phyloP scores from a whole-genome alignment of 371 early-diverging fungal species.

The Mucor irregularis region DNA sequence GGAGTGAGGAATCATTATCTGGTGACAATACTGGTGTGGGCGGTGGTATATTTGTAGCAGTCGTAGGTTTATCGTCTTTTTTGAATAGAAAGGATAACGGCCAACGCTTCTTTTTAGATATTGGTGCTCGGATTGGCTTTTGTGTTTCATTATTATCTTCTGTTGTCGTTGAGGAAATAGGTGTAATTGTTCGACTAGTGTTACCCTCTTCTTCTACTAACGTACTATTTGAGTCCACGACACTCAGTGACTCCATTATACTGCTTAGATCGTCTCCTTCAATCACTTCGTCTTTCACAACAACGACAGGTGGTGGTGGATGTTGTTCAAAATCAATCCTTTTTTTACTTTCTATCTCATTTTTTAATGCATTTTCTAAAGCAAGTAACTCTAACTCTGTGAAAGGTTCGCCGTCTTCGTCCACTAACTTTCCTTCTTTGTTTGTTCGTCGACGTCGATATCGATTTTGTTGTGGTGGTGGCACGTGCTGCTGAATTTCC shows the following conservation, averaged over 20 bases:
- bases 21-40: constrained; percentile 5
- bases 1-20: not conserved
- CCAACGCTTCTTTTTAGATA: constrained; percentile 10
- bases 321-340: not conserved
- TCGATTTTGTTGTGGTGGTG: not conserved
- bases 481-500: not conserved
- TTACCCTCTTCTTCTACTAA: not conserved
- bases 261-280: not conserved
- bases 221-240: not conserved
- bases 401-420: constrained; percentile 21
- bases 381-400: constrained; percentile 20
- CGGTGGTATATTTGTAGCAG: not conserved
- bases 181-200: no score
- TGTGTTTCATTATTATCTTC: not conserved
- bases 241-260: not conserved
- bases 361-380: constrained; percentile 14
- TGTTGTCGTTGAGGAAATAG: not conserved
- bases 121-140: not conserved
- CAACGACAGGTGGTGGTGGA: no score
- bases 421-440: not conserved
- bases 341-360: constrained; percentile 2
- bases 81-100: constrained; percentile 5
- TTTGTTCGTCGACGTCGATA: not conserved
- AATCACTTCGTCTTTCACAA: not conserved
- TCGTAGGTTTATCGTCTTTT: not conserved